A percentile compares a stretch with the other conserved stretches of the same genome.
These are phyloP conservation scores for Colletotrichum graminicola DNA, from an alignment of 2,329 filamentous ascomycete species.

Conservation along the genomic window DNA sequence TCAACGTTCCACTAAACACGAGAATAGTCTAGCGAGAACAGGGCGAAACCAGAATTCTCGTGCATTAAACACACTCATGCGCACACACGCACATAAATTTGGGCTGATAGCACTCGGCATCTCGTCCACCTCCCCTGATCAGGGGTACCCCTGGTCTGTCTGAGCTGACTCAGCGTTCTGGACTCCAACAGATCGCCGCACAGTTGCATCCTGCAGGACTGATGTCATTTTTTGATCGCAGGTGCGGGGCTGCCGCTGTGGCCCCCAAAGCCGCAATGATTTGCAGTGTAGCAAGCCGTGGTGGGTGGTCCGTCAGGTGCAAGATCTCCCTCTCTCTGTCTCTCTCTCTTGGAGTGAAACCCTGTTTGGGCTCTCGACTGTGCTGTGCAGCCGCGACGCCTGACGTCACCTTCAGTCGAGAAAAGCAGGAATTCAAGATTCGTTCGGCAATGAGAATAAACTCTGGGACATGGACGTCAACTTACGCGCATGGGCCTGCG, in stretches of 20 bases:
- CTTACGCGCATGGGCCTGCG: conserved; percentile 32
- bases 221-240: conserved; percentile 37
- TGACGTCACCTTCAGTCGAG: conserved; percentile 31
- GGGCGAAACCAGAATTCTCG: neutral
- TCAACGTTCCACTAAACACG: neutral
- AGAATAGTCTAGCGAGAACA: neutral
- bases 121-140: neutral
- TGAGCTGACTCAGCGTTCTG: conserved; percentile 33
- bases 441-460: conserved; percentile 8
- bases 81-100: no score
- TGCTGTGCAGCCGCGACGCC: conserved; percentile 17
- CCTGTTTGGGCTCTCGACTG: conserved; percentile 17
- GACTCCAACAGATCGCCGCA: conserved; percentile 26
- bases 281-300: neutral
- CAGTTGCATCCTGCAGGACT: conserved; percentile 34
- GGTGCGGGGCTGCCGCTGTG: conserved; percentile 32
- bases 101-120: neutral
- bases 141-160: conserved; percentile 15
- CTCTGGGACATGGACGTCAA: conserved; percentile 38
- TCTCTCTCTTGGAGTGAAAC: conserved; percentile 5
- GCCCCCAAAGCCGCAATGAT: conserved; percentile 3
- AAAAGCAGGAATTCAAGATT: conserved; percentile 40
- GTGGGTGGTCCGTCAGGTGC: neutral
- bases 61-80: neutral
- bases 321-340: neutral